phyloP scores from a whole-genome alignment of 1,284 basidiomycete genomes.

The Cryptococcus hybrid region DNA sequence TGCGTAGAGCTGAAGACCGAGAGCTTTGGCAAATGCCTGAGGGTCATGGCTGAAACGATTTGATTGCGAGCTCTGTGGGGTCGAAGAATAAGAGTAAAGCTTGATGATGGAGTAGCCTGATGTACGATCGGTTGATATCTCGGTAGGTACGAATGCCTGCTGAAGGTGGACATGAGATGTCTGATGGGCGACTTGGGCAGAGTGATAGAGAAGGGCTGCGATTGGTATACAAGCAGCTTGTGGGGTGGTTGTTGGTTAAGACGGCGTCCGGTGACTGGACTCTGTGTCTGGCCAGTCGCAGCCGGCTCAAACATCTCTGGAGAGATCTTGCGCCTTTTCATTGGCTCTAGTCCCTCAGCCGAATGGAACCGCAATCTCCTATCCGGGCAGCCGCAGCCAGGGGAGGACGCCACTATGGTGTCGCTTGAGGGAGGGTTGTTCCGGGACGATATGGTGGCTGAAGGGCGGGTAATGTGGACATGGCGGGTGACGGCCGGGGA shows the following conservation, averaged over 20 bases:
- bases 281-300: neutral
- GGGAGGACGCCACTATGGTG: neutral
- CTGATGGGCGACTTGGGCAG: slow-evolving; percentile 30
- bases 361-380: neutral
- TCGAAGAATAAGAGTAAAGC: neutral
- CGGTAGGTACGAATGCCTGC: slow-evolving; percentile 36
- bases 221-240: no score
- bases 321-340: neutral
- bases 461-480: no score
- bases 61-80: neutral
- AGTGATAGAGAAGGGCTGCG: slow-evolving; percentile 32
- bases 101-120: neutral
- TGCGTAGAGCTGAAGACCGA: slow-evolving; percentile 29
- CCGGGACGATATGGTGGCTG: no score
- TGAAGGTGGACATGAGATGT: slow-evolving; percentile 28
- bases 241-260: no score
- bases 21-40: slow-evolving; percentile 21
- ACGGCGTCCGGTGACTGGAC: no score
- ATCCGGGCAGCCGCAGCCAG: neutral
- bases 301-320: neutral
- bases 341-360: neutral
- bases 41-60: slow-evolving; percentile 22
- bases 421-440: neutral
- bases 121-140: slow-evolving; percentile 4
- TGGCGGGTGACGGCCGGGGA: no score